Conservation (phyloP, 306 rosid genomes). For the Malus sieversii region DNA sequence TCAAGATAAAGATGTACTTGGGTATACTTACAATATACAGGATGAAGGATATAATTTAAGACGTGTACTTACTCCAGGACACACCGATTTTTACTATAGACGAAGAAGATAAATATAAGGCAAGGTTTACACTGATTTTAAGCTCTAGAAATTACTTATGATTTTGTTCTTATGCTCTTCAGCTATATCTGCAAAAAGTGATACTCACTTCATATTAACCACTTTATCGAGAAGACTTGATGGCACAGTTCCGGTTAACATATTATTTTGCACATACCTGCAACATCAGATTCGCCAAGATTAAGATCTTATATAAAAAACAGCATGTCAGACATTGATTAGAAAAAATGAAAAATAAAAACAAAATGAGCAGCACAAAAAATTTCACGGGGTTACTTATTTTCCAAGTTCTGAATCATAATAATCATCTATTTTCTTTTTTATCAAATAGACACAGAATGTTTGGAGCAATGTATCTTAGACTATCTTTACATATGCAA, state of each 20-base stretch:
- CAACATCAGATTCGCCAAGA: slow-evolving; percentile 24
- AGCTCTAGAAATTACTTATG: neutral
- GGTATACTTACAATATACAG: neutral
- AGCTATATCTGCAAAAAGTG: neutral
- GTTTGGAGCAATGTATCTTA: neutral
- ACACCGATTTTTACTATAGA: neutral
- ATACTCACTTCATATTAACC: slow-evolving; percentile 52
- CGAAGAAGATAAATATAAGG: neutral
- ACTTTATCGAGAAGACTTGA: slow-evolving; percentile 47
- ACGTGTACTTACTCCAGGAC: neutral
- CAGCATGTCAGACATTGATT: neutral
- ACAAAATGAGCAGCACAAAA: neutral
- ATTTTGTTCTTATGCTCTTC: neutral
- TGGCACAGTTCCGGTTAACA: slow-evolving; percentile 74
- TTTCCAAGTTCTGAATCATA: neutral
- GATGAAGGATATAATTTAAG: neutral
- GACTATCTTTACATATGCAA: neutral
- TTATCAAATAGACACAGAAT: neutral
- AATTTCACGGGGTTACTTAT: neutral
- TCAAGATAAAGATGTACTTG: neutral
- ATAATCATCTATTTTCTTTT: neutral
- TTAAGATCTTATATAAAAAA: neutral
- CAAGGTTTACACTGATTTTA: neutral
- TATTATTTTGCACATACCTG: slow-evolving; percentile 83
- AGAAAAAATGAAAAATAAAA: slow-evolving; percentile 4